Conservation (phyloP, 495 filamentous ascomycete genomes). For the Neurospora africana region DNA sequence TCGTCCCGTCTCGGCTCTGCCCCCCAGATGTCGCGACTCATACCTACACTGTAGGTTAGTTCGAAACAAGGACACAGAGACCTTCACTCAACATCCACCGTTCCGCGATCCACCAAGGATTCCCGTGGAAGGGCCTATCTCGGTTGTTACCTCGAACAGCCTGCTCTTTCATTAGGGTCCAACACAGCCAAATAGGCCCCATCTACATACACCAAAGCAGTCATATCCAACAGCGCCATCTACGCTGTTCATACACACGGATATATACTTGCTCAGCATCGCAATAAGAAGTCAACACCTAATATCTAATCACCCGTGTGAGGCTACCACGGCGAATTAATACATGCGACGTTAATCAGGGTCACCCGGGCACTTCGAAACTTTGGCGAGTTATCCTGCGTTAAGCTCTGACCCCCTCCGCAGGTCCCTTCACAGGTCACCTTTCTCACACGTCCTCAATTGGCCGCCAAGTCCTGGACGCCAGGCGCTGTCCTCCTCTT, state of each 20-base stretch:
- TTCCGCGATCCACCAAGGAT: neutral
- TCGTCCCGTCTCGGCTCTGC: neutral
- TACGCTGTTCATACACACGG: neutral
- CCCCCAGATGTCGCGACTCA: neutral
- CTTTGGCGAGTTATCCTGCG: constrained; percentile 28
- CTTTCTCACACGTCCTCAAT: constrained; percentile 11
- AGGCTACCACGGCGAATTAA: constrained; percentile 12
- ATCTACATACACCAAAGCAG: too few relatives aligned
- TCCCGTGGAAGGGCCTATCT: neutral
- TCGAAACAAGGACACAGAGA: neutral
- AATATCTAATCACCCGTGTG: constrained; percentile 1
- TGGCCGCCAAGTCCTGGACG: constrained; percentile 16
- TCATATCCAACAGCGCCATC: too few relatives aligned
- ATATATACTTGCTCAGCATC: neutral
- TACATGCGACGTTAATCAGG: constrained; percentile 41
- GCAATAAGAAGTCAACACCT: neutral
- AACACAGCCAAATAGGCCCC: neutral
- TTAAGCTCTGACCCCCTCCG: constrained; percentile 26
- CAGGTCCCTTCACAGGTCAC: neutral
- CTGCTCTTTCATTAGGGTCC: neutral
- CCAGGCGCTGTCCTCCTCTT: neutral
- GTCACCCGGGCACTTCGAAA: constrained; percentile 39
- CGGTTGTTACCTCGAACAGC: neutral
- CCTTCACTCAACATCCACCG: neutral
- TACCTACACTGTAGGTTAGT: neutral